phyloP scores from a whole-genome alignment of 2,329 filamentous ascomycete genomes.

The Penicillium corylophilum region DNA sequence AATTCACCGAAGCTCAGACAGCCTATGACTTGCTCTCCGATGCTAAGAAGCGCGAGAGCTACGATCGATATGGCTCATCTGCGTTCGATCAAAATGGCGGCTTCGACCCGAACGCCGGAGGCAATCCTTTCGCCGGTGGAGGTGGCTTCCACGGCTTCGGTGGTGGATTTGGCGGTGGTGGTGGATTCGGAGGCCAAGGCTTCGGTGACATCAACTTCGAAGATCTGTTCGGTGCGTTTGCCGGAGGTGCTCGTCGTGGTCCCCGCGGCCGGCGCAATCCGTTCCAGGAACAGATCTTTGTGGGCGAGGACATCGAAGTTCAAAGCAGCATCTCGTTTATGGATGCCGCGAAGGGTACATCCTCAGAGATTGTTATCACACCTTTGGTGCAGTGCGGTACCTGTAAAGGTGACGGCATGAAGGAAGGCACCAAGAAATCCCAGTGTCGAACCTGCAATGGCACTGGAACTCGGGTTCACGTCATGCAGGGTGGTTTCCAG shows the following conservation, averaged over 20 bases:
- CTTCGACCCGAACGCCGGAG: slow-evolving; percentile 71
- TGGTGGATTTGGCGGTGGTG: slow-evolving; percentile 52
- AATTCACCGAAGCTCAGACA: slow-evolving; percentile 86
- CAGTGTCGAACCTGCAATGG: slow-evolving; percentile 80
- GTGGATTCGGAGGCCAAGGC: slow-evolving; percentile 51
- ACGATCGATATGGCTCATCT: slow-evolving; percentile 85
- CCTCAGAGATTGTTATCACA: slow-evolving; percentile 82
- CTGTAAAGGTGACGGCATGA: slow-evolving; percentile 80
- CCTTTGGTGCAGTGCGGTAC: slow-evolving; percentile 79
- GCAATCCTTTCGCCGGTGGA: slow-evolving; percentile 56
- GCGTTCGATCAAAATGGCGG: slow-evolving; percentile 66
- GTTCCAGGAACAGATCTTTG: slow-evolving; percentile 76
- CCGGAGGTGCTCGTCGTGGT: slow-evolving; percentile 57
- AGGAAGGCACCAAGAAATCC: slow-evolving; percentile 70
- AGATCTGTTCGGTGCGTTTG: slow-evolving; percentile 88
- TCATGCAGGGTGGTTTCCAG: slow-evolving; percentile 91
- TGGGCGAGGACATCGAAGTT: slow-evolving; percentile 96
- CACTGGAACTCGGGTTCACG: slow-evolving; percentile 81
- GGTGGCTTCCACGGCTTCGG: slow-evolving; percentile 61
- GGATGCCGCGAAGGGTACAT: slow-evolving; percentile 89
- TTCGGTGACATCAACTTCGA: slow-evolving; percentile 93
- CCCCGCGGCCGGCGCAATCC: slow-evolving; percentile 60
- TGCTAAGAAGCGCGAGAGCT: slow-evolving; percentile 87
- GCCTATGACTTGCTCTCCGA: slow-evolving; percentile 94
- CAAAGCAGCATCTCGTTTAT: slow-evolving; percentile 91